Conservation (phyloP, 257 asterid species). For the Echium plantagineum region DNA sequence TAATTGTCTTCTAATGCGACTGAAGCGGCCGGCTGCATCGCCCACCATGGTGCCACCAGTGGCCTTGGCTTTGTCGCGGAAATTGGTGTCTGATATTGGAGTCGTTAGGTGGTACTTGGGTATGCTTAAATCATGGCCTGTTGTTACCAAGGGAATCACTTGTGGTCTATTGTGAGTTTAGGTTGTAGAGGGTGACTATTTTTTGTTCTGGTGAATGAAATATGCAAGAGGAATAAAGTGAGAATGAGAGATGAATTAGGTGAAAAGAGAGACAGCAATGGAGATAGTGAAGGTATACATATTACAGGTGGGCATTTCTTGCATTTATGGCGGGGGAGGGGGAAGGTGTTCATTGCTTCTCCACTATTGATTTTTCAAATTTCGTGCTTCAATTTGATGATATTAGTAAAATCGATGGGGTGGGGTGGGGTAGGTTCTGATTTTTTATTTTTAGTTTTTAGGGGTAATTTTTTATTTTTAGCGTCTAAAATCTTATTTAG, state of each 20-base stretch:
- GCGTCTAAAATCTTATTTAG: too few species aligned
- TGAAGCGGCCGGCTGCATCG: conserved; percentile 8
- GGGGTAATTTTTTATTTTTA: too few species aligned
- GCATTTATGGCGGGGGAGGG: conserved; percentile 66
- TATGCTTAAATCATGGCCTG: conserved; percentile 47
- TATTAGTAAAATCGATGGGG: too few species aligned
- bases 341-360: not conserved
- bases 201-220: conserved; percentile 64
- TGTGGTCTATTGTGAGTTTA: conserved; percentile 27
- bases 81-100: conserved; percentile 28
- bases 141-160: conserved; percentile 69
- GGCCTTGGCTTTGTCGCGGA: conserved; percentile 10
- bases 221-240: conserved; percentile 38
- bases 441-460: too few species aligned
- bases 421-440: too few species aligned
- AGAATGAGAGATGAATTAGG: conserved; percentile 13
- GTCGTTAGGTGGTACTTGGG: conserved; percentile 59
- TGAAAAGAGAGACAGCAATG: conserved; percentile 9
- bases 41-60: conserved; percentile 11
- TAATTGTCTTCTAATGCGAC: too few species aligned
- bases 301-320: conserved; percentile 38
- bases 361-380: too few species aligned
- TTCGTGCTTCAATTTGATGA: too few species aligned
- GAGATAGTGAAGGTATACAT: conserved; percentile 8
- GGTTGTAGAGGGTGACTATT: not conserved